Base-by-base conservation (phyloP, 1,139 yeast species). In the Debaryomyces psychrophilus region DNA sequence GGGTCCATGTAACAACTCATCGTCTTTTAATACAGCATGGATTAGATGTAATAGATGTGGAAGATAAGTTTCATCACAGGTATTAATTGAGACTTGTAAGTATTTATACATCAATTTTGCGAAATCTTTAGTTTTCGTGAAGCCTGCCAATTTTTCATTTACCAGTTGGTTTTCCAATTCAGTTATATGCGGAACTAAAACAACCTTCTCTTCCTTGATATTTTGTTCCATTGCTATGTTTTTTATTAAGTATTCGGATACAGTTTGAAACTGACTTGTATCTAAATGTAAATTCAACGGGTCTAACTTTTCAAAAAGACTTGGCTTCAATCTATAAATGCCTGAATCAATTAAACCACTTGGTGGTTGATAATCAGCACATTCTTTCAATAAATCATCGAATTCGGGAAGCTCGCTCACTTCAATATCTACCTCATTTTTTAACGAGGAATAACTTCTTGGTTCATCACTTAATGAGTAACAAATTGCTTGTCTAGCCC, bases 21-120 rank as follows among this genome's bases (percentile, higher is more conserved):
- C 81, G 59, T 86, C 90, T 17, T 75, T 50, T 23, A 86, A 60
- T 4, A 83, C 70, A 2, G 87, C 92, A 66, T 86, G 90, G 2
- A 85, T 52, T 47, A 86, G 70, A 56, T 86, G 93, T 37, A 87
- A 70, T n/a, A 83, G 59, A 43, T 81, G 83, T 11, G 82, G 79
- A 39, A 85, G 62, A 55, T 69, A 84, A 0, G 80, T 68, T 41
- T 80, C 82, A 45, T 79, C 78, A n/a, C 76, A 74, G 1, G 69
- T 58, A 43, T 73, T 74, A 27, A 83, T 66, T 0, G 87, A 73
- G 31, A 73, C 71, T 46, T 78, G 80, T 12, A 86, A 63, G 17
- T 82, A 62, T 55, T 83, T 84, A 54, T 79, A 81, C 8, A 85
- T 50, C 38, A 85, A 62, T 53, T 82, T 82, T 1, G 81, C 82